Evolutionary conservation across 1,284 basidiomycete genomes (phyloP), one percentile per base, ranked within the genome.

Genomic region (Moniliophthora roreri): DNA sequence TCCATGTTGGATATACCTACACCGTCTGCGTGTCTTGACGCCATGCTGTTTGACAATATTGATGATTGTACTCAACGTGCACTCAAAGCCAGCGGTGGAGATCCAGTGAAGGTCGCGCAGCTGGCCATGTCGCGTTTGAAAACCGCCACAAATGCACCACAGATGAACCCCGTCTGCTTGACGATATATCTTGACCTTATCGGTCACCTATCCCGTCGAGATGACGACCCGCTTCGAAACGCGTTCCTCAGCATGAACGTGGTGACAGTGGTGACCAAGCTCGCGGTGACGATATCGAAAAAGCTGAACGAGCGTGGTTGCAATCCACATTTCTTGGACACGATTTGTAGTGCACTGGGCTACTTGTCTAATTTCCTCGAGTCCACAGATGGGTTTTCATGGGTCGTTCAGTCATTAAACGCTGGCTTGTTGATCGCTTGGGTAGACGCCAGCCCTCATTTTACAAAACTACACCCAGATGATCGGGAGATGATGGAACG

Each of bases 311-410:
- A 54, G 1, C 56, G 58, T 2, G 58, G 56, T 1, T 56, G 62
- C 32, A 56, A 49, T 6, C 28, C 28, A 32, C 56, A 23, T 23
- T 61, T 68, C 15, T 48, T 69, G 7, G 63, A 66, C 15, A 60
- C 63, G 3, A 61, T 71, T 51, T 60, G 70, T 9, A 58, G 67
- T n/a, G 60, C 60, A 0, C 65, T 73, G 44, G 68, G 65, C 4
- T 72, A 66, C 54, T 61, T 72, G 6, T 51, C 56, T 11, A 73
- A 73, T 58, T 71, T 65, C 50, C 59, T 74, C 23, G 66, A 73
- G 56, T 69, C 69, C 0, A 69, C 68, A 2, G 70, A 73, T 50
- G 72, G 72, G 11, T 71, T 71, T 55, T 67, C 67, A 3, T 75
- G 71, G 70, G 63, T 74, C 11, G 60, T 51, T 0, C 66, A 72